phyloP scores from a whole-genome alignment of 352 stramenopile genomes.

The Pythium biforme region DNA sequence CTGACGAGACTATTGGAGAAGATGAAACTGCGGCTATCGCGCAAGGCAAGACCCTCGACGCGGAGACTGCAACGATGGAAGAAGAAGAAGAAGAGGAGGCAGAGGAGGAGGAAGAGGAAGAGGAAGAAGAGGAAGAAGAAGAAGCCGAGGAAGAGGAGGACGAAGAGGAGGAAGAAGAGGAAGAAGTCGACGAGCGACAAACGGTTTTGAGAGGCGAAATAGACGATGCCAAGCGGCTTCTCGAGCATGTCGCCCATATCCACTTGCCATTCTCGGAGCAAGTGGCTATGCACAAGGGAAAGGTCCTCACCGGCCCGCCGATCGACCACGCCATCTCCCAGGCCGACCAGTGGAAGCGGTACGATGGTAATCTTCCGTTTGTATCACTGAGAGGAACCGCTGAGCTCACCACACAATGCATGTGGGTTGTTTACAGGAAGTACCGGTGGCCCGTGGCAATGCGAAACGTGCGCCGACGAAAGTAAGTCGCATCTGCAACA shows the following conservation, averaged over 20 bases:
- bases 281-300: slow-evolving; percentile 4
- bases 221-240: background rate
- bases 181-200: slow-evolving; percentile 11
- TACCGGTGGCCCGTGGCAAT: slow-evolving; percentile 74
- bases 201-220: slow-evolving; percentile 6
- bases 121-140: slow-evolving; percentile 5
- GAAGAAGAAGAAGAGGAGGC: slow-evolving; percentile 13
- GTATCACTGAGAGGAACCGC: too few species aligned
- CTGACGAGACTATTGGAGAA: background rate
- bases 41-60: background rate
- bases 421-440: slow-evolving; percentile 37
- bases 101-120: slow-evolving; percentile 10
- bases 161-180: slow-evolving; percentile 15
- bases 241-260: slow-evolving; percentile 3
- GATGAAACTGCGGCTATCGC: background rate
- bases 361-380: background rate
- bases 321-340: slow-evolving; percentile 20
- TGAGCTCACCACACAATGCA: background rate
- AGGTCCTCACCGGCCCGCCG: slow-evolving; percentile 17
- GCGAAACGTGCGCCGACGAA: slow-evolving; percentile 52
- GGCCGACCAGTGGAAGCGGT: slow-evolving; percentile 32
- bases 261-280: slow-evolving; percentile 19
- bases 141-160: slow-evolving; percentile 18
- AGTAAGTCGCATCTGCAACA: slow-evolving; percentile 35
- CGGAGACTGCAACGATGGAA: background rate